Evolutionary conservation across 352 stramenopile species (phyloP).

Genomic region (Pilasporangium apinafurcum): DNA sequence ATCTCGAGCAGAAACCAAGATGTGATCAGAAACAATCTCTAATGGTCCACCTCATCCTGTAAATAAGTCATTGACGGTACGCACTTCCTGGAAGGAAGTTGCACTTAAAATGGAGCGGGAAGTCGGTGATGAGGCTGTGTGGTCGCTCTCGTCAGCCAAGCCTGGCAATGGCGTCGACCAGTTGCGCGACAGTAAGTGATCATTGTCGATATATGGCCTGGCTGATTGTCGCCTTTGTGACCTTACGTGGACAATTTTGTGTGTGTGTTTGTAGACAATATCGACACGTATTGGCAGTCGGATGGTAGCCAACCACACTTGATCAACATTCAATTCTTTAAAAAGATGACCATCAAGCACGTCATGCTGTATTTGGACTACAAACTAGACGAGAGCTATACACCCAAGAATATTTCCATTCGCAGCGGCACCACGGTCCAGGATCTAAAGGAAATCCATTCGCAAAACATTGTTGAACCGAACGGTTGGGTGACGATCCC

Average conservation of each 20-base stretch:
- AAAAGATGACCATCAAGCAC: conserved; percentile 91
- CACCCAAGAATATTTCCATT: conserved; percentile 94
- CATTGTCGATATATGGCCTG: no score
- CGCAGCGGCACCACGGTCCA: conserved; percentile 91
- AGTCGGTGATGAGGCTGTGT: conserved; percentile 88
- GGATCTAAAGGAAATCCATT: conserved; percentile 93
- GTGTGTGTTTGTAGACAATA: conserved; percentile 50
- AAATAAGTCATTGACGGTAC: no score
- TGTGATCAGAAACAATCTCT: no score
- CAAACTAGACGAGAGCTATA: conserved; percentile 98
- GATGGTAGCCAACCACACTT: conserved; percentile 92
- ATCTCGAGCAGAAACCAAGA: no score
- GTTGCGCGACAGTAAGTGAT: conserved; percentile 86
- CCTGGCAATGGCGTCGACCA: conserved; percentile 97
- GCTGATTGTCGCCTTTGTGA: background rate
- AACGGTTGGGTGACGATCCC: conserved; percentile 93
- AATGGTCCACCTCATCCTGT: no score
- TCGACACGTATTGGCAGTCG: conserved; percentile 98
- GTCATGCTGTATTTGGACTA: conserved; percentile 97
- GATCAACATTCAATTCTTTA: conserved; percentile 97
- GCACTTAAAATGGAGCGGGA: conserved; percentile 48
- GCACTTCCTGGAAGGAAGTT: no score
- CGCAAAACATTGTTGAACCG: conserved; percentile 91
- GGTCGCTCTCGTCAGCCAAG: conserved; percentile 96
- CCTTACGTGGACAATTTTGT: background rate